Evolutionary conservation across 768 basidiomycete genomes (phyloP).

Genomic region (Mycena galericulata): DNA sequence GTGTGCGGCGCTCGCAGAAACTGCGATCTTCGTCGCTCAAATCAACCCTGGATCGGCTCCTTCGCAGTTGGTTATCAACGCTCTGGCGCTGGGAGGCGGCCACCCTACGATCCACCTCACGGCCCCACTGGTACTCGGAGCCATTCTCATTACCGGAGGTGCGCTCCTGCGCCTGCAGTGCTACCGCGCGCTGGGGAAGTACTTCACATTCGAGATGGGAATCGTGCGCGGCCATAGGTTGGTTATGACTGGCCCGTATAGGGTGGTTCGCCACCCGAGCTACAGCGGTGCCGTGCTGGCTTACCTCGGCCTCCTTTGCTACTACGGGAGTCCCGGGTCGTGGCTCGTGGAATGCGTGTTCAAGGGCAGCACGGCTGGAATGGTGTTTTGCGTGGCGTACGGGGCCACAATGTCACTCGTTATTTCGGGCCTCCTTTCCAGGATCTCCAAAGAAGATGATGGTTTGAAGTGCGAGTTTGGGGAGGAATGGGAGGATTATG

Average conservation of each 20-base stretch:
- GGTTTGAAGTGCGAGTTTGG: constrained; percentile 15
- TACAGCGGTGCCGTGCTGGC: constrained; percentile 35
- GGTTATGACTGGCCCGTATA: constrained; percentile 43
- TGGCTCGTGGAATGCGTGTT: constrained; percentile 26
- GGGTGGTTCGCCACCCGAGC: constrained; percentile 42
- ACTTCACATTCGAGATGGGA: constrained; percentile 46
- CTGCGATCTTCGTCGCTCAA: background rate
- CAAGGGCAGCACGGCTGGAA: constrained; percentile 12
- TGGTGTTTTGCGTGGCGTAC: background rate
- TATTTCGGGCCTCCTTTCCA: constrained; percentile 6
- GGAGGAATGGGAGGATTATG: constrained; percentile 11
- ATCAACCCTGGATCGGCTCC: background rate
- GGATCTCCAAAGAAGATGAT: constrained; percentile 24
- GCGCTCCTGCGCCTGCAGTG: constrained; percentile 16
- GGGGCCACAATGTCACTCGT: constrained; percentile 8
- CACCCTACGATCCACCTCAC: background rate
- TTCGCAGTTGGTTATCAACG: background rate
- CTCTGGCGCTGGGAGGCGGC: background rate
- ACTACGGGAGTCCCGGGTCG: constrained; percentile 24
- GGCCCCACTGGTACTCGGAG: background rate
- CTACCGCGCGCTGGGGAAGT: constrained; percentile 34
- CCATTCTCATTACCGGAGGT: background rate
- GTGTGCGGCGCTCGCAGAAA: constrained; percentile 2
- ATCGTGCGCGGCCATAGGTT: constrained; percentile 40
- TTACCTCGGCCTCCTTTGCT: constrained; percentile 14